A percentile compares a stretch with the other conserved stretches of the same genome.
phyloP scores from a whole-genome alignment of 208 protist genomes.

The Spongospora subterranea region DNA sequence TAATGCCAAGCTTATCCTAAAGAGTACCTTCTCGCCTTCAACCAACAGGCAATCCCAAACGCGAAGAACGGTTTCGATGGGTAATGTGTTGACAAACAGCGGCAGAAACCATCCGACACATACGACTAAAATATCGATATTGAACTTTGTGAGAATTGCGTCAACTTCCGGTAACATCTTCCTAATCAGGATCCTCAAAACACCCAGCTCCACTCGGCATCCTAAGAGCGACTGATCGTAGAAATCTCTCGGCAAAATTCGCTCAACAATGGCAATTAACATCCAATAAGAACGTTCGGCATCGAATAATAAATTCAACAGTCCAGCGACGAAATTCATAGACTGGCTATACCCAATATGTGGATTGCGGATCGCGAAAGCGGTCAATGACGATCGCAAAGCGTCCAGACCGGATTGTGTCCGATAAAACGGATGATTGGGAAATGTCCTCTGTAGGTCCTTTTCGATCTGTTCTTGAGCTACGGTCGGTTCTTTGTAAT shows the following conservation, averaged over 20 bases:
- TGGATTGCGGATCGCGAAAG: slow-evolving; percentile 70
- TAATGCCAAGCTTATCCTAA: slow-evolving; percentile 58
- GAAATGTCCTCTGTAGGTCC: slow-evolving; percentile 65
- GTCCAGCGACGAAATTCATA: slow-evolving; percentile 78
- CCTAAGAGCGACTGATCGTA: slow-evolving; percentile 52
- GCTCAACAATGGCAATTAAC: slow-evolving; percentile 70
- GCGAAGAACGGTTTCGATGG: slow-evolving; percentile 61
- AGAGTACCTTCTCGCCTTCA: slow-evolving; percentile 64
- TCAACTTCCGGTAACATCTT: slow-evolving; percentile 58
- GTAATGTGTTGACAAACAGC: slow-evolving; percentile 59
- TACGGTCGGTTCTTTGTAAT: no score
- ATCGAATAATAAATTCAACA: slow-evolving; percentile 75
- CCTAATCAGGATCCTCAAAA: slow-evolving; percentile 12
- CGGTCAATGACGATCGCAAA: slow-evolving; percentile 69
- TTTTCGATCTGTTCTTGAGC: slow-evolving; percentile 64
- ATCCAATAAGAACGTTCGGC: slow-evolving; percentile 78
- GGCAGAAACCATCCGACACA: slow-evolving; percentile 59
- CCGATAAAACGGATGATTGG: slow-evolving; percentile 48
- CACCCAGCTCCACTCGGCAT: slow-evolving; percentile 15
- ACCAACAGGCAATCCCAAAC: slow-evolving; percentile 64
- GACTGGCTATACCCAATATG: slow-evolving; percentile 79
- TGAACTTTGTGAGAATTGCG: background rate
- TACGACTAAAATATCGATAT: slow-evolving; percentile 19
- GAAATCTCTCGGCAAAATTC: slow-evolving; percentile 60
- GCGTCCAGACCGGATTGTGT: background rate